These are phyloP conservation scores for Backusella macrospora DNA, from an alignment of 192 early-diverging fungal genomes.

Conservation along the genomic window DNA sequence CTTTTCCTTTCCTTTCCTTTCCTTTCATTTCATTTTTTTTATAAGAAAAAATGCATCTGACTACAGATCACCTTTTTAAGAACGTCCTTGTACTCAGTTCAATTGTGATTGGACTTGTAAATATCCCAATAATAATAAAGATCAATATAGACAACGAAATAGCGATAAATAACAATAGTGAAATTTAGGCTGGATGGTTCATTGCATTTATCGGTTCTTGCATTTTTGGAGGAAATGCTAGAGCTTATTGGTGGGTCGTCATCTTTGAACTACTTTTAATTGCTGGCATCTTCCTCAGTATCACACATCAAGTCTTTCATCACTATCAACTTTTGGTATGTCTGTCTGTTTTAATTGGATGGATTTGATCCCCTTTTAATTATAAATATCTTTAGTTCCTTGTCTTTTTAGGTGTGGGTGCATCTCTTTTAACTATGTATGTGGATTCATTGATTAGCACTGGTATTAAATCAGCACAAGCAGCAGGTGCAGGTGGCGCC, in stretches of 20 bases:
- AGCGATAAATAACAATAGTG: not conserved
- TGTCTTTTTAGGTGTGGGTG: slow-evolving; percentile 26
- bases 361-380: not conserved
- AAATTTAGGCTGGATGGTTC: slow-evolving; percentile 49
- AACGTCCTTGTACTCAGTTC: slow-evolving; percentile 12
- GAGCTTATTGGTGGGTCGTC: slow-evolving; percentile 44
- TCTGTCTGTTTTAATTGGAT: not conserved
- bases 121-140: not conserved
- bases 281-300: slow-evolving; percentile 30
- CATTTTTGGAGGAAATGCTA: slow-evolving; percentile 9
- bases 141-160: not conserved
- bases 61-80: slow-evolving; percentile 9
- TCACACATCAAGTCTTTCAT: slow-evolving; percentile 34
- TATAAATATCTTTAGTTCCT: slow-evolving; percentile 17
- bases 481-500: slow-evolving; percentile 14
- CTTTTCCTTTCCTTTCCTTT: too few relatives aligned
- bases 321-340: slow-evolving; percentile 44
- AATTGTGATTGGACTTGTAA: slow-evolving; percentile 5
- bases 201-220: slow-evolving; percentile 44
- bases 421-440: slow-evolving; percentile 11
- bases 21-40: not conserved
- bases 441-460: not conserved
- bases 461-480: slow-evolving; percentile 10
- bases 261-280: slow-evolving; percentile 49
- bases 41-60: slow-evolving; percentile 13